phyloP scores from a whole-genome alignment of 2,329 filamentous ascomycete genomes.

The Thielaviopsis euricoi region DNA sequence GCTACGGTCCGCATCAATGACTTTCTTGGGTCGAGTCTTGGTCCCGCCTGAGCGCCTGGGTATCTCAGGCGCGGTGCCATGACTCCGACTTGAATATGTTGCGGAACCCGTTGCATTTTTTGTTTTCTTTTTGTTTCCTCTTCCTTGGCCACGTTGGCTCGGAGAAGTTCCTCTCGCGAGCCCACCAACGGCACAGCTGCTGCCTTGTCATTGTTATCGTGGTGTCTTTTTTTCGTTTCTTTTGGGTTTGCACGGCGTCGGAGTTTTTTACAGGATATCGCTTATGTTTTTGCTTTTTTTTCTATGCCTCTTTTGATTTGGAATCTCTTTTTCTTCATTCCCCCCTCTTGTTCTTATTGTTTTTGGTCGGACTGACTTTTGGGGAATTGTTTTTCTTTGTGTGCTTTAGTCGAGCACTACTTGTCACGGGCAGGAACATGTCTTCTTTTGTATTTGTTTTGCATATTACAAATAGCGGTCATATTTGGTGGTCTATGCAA shows the following conservation, averaged over 20 bases:
- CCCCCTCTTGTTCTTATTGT: background rate
- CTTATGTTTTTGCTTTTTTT: slow-evolving; percentile 5
- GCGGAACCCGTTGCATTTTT: background rate
- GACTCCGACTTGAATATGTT: background rate
- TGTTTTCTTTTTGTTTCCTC: background rate
- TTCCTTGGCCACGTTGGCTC: background rate
- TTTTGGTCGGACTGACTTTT: background rate
- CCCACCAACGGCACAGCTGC: slow-evolving; percentile 7
- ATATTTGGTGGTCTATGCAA: background rate
- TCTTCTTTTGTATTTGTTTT: background rate
- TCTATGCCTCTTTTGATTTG: background rate
- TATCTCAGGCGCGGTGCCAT: background rate
- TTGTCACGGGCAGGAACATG: background rate
- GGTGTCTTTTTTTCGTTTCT: background rate
- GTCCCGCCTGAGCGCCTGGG: background rate
- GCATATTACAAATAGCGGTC: background rate
- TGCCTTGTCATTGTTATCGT: slow-evolving; percentile 10
- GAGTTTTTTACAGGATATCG: slow-evolving; percentile 12
- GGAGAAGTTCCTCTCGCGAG: background rate
- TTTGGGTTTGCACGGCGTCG: slow-evolving; percentile 12
- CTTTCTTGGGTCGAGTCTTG: background rate
- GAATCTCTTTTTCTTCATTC: background rate
- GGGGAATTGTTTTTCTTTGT: background rate
- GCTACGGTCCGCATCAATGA: background rate
- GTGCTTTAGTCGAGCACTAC: background rate